Percentiles rank a stretch among this genome's conserved stretches.
Evolutionary conservation across 768 basidiomycete genomes (phyloP).

Genomic region (Rhodocollybia butyracea): DNA sequence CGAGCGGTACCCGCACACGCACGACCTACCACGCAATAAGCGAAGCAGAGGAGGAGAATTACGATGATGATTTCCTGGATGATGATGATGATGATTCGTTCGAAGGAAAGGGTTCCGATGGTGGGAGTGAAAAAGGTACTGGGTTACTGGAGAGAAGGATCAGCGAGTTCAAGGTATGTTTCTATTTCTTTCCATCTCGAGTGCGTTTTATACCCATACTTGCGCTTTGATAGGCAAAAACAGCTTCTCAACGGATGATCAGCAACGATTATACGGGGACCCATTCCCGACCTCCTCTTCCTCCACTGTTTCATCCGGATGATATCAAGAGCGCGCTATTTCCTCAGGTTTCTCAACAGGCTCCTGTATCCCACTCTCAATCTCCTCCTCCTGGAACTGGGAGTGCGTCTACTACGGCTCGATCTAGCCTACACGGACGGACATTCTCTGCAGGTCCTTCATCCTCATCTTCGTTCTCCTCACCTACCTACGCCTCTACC

Average conservation of each 20-base stretch:
- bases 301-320: slow-evolving; percentile 60
- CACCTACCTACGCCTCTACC: neutral
- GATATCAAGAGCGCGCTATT: slow-evolving; percentile 53
- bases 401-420: neutral
- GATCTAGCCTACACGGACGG: neutral
- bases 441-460: neutral
- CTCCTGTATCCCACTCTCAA: no score
- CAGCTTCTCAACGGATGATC: neutral
- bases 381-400: neutral
- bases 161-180: neutral
- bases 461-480: neutral
- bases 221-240: neutral
- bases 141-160: slow-evolving; percentile 1
- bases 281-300: no score
- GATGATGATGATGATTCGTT: no score
- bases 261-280: slow-evolving; percentile 15
- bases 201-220: neutral
- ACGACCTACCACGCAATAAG: slow-evolving; percentile 21
- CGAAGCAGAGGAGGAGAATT: slow-evolving; percentile 43
- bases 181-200: neutral
- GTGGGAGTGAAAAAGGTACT: neutral
- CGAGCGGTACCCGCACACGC: neutral
- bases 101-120: no score
- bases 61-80: slow-evolving; percentile 31
- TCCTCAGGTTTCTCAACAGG: neutral